A percentile compares a stretch with the other conserved stretches of the same genome.
phyloP scores from a whole-genome alignment of 2,329 filamentous ascomycete species.

The Aaosphaeria arxii region DNA sequence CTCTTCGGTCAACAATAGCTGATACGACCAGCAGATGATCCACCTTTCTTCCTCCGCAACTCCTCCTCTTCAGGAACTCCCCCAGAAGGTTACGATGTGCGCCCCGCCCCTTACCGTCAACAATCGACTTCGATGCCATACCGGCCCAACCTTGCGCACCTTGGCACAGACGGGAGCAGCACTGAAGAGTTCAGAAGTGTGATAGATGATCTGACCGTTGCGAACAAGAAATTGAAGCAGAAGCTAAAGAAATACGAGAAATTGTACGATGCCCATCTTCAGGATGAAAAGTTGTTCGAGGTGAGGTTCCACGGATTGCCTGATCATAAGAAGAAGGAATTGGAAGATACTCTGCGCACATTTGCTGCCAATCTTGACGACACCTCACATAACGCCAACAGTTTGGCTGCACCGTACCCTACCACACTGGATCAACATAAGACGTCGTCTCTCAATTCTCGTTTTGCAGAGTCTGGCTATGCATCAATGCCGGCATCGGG shows the following conservation, averaged over 20 bases:
- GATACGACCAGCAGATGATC: conserved; percentile 30
- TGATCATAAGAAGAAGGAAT: conserved; percentile 68
- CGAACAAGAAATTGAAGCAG: conserved; percentile 76
- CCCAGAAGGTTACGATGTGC: conserved; percentile 28
- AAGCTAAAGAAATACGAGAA: conserved; percentile 70
- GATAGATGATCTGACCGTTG: conserved; percentile 82
- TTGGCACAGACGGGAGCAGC: conserved; percentile 53
- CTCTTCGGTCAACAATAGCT: not conserved
- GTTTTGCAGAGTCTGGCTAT: conserved; percentile 54
- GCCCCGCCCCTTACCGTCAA: conserved; percentile 6
- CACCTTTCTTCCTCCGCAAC: conserved; percentile 45
- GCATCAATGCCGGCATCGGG: conserved; percentile 58
- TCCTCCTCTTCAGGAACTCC: conserved; percentile 45
- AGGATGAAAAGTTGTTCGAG: conserved; percentile 78
- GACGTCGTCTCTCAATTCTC: conserved; percentile 57
- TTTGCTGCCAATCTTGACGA: conserved; percentile 65
- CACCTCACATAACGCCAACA: conserved; percentile 14
- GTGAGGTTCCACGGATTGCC: conserved; percentile 74
- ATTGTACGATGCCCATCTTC: conserved; percentile 62
- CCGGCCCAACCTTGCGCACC: conserved; percentile 37
- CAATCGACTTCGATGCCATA: conserved; percentile 19
- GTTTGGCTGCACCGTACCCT: conserved; percentile 36
- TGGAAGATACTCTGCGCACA: conserved; percentile 69
- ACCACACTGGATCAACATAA: conserved; percentile 52
- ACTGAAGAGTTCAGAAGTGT: conserved; percentile 76